phyloP scores from a whole-genome alignment of 2,329 filamentous ascomycete genomes.

The Cladophialophora immunda region DNA sequence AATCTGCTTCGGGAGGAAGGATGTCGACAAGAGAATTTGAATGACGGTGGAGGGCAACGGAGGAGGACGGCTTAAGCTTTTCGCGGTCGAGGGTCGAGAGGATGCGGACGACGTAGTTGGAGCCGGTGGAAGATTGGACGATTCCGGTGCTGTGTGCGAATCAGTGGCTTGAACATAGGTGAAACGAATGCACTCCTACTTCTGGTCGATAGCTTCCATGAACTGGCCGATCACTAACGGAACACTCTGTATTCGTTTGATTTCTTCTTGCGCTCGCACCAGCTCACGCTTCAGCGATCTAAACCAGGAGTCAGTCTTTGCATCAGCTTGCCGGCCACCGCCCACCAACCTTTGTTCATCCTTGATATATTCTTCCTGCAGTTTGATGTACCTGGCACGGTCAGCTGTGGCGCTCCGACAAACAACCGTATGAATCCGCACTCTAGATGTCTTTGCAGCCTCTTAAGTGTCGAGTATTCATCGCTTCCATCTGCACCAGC shows the following conservation, averaged over 20 bases:
- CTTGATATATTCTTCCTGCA: conserved; percentile 99
- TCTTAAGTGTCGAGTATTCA: conserved; percentile 95
- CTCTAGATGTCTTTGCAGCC: conserved; percentile 95
- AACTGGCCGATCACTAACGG: conserved; percentile 98
- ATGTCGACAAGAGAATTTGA: conserved; percentile 99
- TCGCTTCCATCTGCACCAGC: conserved; percentile 81
- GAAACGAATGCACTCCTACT: conserved; percentile 66
- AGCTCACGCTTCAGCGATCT: conserved; percentile 97
- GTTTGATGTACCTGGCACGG: conserved; percentile 79
- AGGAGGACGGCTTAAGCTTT: conserved; percentile 96
- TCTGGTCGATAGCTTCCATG: conserved; percentile 99
- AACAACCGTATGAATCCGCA: conserved; percentile 56
- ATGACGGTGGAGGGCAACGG: conserved; percentile 95
- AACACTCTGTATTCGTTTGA: conserved; percentile 98
- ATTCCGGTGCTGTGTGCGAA: conserved; percentile 81
- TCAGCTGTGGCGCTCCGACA: conserved; percentile 39
- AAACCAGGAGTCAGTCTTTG: conserved; percentile 28
- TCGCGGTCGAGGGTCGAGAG: conserved; percentile 98
- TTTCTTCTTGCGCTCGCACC: conserved; percentile 97
- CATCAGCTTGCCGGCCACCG: neutral
- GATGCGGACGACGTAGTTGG: conserved; percentile 98
- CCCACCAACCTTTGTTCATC: conserved; percentile 89
- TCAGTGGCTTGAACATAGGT: conserved; percentile 9
- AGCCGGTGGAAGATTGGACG: conserved; percentile 96
- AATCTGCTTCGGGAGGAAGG: conserved; percentile 97